Evolutionary conservation across 768 basidiomycete species (phyloP).

Genomic region (Mycena capillaripes): DNA sequence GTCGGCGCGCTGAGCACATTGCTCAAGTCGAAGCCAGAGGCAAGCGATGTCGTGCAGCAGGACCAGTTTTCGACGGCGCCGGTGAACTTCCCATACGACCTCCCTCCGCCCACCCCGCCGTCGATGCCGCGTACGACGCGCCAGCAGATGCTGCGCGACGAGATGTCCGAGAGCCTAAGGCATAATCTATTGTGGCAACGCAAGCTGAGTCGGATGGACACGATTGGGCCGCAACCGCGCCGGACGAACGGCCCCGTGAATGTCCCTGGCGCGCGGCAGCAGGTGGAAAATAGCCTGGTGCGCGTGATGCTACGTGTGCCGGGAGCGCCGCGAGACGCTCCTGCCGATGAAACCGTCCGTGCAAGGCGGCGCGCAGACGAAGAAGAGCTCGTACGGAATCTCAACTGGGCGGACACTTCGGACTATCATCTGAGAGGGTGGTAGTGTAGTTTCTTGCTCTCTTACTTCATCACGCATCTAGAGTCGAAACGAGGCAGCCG

Average conservation of each 20-base stretch:
- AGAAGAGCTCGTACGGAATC: constrained; percentile 33
- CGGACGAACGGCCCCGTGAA: constrained; percentile 34
- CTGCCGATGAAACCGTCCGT: constrained; percentile 20
- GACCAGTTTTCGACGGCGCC: too few species aligned
- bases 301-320: constrained; percentile 30
- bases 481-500: too few species aligned
- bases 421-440: constrained; percentile 26
- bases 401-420: constrained; percentile 29
- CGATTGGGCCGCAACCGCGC: constrained; percentile 46
- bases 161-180: constrained; percentile 88
- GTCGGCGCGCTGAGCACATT: too few species aligned
- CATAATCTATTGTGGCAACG: constrained; percentile 87
- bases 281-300: constrained; percentile 28
- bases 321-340: constrained; percentile 3
- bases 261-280: constrained; percentile 8
- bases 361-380: constrained; percentile 21
- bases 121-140: constrained; percentile 90
- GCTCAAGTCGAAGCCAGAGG: too few species aligned
- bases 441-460: constrained; percentile 10
- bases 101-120: constrained; percentile 64
- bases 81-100: too few species aligned
- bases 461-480: neutral
- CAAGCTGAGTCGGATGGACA: constrained; percentile 69
- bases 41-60: too few species aligned
- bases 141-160: constrained; percentile 85